Conservation (phyloP, 163 green algal species). For the Chlamydomonas reinhardtii region DNA sequence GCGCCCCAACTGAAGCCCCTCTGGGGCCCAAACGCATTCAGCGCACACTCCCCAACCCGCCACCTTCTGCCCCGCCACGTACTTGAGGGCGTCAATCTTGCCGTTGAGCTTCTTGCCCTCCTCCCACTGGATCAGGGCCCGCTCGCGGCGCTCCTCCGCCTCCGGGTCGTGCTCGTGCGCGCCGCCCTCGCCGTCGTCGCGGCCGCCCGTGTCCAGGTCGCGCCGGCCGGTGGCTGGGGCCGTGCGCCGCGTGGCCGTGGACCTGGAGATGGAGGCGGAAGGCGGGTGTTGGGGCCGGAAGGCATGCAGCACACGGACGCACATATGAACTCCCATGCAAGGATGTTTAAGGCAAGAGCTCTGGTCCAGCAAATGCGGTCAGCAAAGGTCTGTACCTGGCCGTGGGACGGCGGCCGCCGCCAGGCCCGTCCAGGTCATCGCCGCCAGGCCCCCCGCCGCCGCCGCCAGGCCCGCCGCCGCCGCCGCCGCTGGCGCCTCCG, state of each 20-base stretch:
- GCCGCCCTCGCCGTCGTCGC: constrained; percentile 4
- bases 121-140: constrained; percentile 74
- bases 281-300: no score
- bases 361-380: no score
- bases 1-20: no score
- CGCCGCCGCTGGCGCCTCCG: background rate
- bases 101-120: constrained; percentile 78
- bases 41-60: background rate
- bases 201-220: constrained; percentile 11
- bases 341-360: no score
- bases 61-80: background rate
- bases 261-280: background rate
- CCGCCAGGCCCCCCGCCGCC: no score
- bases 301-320: background rate
- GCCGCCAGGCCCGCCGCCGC: background rate
- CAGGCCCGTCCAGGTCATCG: no score
- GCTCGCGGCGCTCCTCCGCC: constrained; percentile 38
- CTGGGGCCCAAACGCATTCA: no score
- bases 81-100: constrained; percentile 66
- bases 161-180: constrained; percentile 28
- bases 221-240: background rate
- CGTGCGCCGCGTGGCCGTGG: background rate
- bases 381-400: background rate
- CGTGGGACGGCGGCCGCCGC: constrained; percentile 4
- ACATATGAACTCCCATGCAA: no score